These are phyloP conservation scores for Diaporthe velutina DNA, from an alignment of 2,329 filamentous ascomycete genomes.

Conservation along the genomic window DNA sequence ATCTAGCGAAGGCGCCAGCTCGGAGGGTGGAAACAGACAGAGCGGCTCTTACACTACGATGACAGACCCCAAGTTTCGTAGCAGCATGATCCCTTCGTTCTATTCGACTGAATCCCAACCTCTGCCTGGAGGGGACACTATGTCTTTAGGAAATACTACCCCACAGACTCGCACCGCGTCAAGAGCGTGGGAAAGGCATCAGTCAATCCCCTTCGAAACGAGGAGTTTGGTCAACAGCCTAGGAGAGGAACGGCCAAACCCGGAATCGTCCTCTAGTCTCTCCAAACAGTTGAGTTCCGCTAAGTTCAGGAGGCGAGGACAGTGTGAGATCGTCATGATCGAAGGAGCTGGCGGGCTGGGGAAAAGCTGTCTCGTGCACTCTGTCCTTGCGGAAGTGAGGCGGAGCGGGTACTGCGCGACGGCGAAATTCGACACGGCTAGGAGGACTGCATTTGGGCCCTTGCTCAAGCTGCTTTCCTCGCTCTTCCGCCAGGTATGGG, in stretches of 20 bases:
- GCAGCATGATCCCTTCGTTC: constrained; percentile 56
- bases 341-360: constrained; percentile 74
- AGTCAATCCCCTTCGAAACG: constrained; percentile 63
- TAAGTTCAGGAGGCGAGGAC: constrained; percentile 72
- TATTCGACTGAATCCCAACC: constrained; percentile 53
- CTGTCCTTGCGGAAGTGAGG: constrained; percentile 71
- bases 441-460: constrained; percentile 72
- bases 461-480: constrained; percentile 75
- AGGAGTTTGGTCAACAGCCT: constrained; percentile 60
- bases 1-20: constrained; percentile 73
- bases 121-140: constrained; percentile 58
- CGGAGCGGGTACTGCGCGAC: constrained; percentile 74
- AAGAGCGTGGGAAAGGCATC: constrained; percentile 66
- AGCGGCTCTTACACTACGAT: constrained; percentile 64
- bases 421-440: constrained; percentile 74
- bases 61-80: constrained; percentile 57
- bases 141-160: constrained; percentile 60
- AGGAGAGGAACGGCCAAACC: constrained; percentile 54
- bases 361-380: constrained; percentile 75
- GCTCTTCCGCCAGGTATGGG: constrained; percentile 76
- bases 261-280: constrained; percentile 63
- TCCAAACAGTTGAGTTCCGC: constrained; percentile 67
- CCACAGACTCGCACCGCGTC: constrained; percentile 52
- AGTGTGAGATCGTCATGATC: constrained; percentile 73
- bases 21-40: constrained; percentile 61